Percentiles rank a stretch among this genome's conserved stretches.
These are phyloP conservation scores for Aureobasidium sp. DNA, from an alignment of 2,329 filamentous ascomycete species.

Conservation along the genomic window DNA sequence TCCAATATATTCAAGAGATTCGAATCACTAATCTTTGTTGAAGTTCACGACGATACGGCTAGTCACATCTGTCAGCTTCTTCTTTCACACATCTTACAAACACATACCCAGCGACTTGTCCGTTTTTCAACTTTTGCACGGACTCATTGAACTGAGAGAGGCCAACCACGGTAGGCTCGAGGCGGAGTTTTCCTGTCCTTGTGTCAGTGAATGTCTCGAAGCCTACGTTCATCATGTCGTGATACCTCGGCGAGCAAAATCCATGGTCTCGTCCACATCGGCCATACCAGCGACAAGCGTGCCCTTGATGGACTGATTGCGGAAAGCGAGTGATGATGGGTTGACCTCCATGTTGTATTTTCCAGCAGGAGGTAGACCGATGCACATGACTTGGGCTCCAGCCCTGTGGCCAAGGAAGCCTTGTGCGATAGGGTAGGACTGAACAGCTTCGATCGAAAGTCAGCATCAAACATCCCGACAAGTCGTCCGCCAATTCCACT, in stretches of 20 bases:
- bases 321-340: conserved; percentile 31
- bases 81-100: background rate
- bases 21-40: conserved; percentile 32
- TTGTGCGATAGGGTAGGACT: conserved; percentile 27
- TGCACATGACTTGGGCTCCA: conserved; percentile 48
- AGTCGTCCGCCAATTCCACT: background rate
- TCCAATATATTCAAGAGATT: too few relatives aligned
- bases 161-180: conserved; percentile 39
- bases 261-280: conserved; percentile 41
- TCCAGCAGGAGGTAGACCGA: conserved; percentile 32
- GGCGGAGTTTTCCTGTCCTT: background rate
- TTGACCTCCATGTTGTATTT: conserved; percentile 30
- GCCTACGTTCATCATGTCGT: conserved; percentile 35
- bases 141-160: conserved; percentile 44
- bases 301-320: conserved; percentile 31
- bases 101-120: conserved; percentile 43
- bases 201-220: background rate
- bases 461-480: background rate
- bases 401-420: conserved; percentile 41
- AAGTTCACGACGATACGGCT: conserved; percentile 47
- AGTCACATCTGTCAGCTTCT: background rate
- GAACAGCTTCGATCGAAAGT: background rate
- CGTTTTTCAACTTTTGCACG: conserved; percentile 43
- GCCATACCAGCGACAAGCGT: conserved; percentile 42
- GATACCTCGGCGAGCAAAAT: conserved; percentile 45